Conservation (phyloP, 2,329 filamentous ascomycete genomes). For the Ilyonectria sp. region DNA sequence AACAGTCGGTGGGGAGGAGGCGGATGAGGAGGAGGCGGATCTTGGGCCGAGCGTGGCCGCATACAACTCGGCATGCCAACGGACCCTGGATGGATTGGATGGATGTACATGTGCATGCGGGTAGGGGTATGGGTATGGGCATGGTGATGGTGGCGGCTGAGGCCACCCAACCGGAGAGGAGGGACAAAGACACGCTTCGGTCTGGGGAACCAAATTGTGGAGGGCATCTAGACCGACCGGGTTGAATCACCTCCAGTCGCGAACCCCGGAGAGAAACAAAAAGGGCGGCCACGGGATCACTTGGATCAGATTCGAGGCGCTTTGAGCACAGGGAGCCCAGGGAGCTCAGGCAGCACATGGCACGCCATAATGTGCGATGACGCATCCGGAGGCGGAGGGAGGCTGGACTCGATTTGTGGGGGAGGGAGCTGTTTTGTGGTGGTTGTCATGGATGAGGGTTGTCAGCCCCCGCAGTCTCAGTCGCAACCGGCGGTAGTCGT, state of each 20-base stretch:
- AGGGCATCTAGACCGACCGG: slow-evolving; percentile 1
- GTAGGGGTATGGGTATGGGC: background rate
- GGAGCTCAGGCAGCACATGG: slow-evolving; percentile 8
- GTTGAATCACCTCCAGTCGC: background rate
- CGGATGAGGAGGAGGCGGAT: too few relatives aligned
- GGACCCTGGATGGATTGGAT: background rate
- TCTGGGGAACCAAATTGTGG: background rate
- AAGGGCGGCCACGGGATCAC: slow-evolving; percentile 14
- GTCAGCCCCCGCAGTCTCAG: background rate
- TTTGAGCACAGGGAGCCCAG: background rate
- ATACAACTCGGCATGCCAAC: slow-evolving; percentile 5
- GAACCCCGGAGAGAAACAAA: slow-evolving; percentile 20
- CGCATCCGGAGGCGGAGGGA: background rate
- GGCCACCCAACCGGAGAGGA: slow-evolving; percentile 5
- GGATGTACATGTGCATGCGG: background rate
- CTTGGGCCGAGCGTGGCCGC: slow-evolving; percentile 6
- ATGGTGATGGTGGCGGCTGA: background rate
- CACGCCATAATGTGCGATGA: slow-evolving; percentile 8
- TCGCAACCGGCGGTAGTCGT: slow-evolving; percentile 14
- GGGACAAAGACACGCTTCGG: background rate
- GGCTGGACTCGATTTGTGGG: background rate
- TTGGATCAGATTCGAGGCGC: slow-evolving; percentile 12
- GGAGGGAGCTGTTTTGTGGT: background rate
- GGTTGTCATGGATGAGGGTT: background rate
- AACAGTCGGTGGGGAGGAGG: slow-evolving; percentile 10